phyloP scores from a whole-genome alignment of 257 asterid genomes.

The Solanum pimpinellifolium region DNA sequence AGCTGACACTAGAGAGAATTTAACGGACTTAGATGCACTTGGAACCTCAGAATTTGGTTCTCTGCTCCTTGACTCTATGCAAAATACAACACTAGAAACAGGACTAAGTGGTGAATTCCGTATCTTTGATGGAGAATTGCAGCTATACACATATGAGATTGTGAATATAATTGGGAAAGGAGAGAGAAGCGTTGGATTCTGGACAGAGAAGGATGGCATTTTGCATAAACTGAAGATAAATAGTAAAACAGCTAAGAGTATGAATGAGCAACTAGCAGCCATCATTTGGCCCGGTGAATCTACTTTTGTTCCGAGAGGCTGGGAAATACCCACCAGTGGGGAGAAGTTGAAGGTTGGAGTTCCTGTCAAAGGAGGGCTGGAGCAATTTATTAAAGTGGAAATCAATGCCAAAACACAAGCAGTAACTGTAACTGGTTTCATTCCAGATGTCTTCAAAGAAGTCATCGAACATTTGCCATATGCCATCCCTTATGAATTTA shows the following conservation, averaged over 20 bases:
- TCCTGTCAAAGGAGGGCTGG: constrained; percentile 18
- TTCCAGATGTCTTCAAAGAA: constrained; percentile 24
- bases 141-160: constrained; percentile 25
- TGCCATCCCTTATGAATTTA: constrained; percentile 15
- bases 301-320: constrained; percentile 17
- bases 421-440: constrained; percentile 12
- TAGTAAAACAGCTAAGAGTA: not conserved
- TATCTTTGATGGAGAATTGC: constrained; percentile 19
- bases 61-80: constrained; percentile 9
- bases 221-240: not conserved
- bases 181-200: constrained; percentile 24
- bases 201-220: constrained; percentile 28
- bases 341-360: constrained; percentile 23
- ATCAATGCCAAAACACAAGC: constrained; percentile 9
- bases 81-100: constrained; percentile 3
- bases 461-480: constrained; percentile 16
- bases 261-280: constrained; percentile 12
- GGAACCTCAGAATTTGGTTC: constrained; percentile 29
- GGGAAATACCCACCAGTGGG: constrained; percentile 30
- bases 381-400: constrained; percentile 19
- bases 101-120: constrained; percentile 41
- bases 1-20: not conserved
- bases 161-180: constrained; percentile 32
- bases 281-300: constrained; percentile 38
- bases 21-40: constrained; percentile 24